Conservation (phyloP, 2,329 filamentous ascomycete species). For the Coniochaeta ligniaria region DNA sequence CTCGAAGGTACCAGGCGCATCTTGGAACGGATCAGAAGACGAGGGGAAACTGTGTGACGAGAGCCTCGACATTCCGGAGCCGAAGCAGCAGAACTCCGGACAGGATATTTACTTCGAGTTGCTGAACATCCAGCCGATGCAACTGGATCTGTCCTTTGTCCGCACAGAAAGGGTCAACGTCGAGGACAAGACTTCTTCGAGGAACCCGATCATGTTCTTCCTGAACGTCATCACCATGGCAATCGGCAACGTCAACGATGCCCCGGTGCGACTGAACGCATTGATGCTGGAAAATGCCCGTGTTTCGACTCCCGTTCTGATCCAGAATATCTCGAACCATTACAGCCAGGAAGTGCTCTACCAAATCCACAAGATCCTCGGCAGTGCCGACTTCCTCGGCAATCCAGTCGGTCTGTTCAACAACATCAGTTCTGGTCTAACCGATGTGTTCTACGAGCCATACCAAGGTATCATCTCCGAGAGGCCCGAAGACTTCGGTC, state of each 20-base stretch:
- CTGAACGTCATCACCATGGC: constrained; percentile 99
- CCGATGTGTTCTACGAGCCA: constrained; percentile 98
- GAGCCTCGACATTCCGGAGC: constrained; percentile 84
- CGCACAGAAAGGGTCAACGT: constrained; percentile 94
- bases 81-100: constrained; percentile 72
- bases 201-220: constrained; percentile 96
- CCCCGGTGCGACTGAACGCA: constrained; percentile 87
- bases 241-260: constrained; percentile 97
- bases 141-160: constrained; percentile 94
- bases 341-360: constrained; percentile 95
- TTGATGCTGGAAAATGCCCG: constrained; percentile 92
- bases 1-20: constrained; percentile 82
- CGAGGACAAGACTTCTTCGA: constrained; percentile 84
- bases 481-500: constrained; percentile 85
- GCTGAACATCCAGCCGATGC: constrained; percentile 95
- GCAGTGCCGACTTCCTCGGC: constrained; percentile 93
- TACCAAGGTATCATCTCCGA: constrained; percentile 97
- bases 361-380: constrained; percentile 94
- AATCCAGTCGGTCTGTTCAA: constrained; percentile 98
- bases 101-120: constrained; percentile 98
- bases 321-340: constrained; percentile 83
- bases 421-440: constrained; percentile 93
- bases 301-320: constrained; percentile 75
- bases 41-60: constrained; percentile 87
- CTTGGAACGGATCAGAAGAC: constrained; percentile 70